These are phyloP conservation scores for Diaporthe eres DNA, from an alignment of 2,329 filamentous ascomycete species.

Conservation along the genomic window DNA sequence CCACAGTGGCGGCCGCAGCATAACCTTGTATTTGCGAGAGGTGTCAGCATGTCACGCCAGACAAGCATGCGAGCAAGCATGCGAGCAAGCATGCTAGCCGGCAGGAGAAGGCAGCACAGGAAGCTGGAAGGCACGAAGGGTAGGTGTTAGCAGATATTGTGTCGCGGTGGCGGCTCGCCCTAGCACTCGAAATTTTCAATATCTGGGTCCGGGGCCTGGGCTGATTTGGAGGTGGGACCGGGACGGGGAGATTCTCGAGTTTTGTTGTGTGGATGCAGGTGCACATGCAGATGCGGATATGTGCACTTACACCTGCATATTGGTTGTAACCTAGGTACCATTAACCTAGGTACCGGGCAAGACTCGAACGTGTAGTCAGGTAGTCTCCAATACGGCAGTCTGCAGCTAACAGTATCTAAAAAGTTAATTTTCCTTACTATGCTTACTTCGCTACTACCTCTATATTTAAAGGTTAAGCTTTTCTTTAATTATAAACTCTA, in stretches of 20 bases:
- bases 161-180: slow-evolving; percentile 4
- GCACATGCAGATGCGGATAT: background rate
- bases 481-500: too few species aligned
- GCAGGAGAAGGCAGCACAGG: too few species aligned
- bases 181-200: slow-evolving; percentile 34
- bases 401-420: too few species aligned
- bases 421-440: too few species aligned
- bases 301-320: background rate
- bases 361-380: background rate
- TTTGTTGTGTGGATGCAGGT: slow-evolving; percentile 15
- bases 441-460: too few species aligned
- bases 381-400: too few species aligned
- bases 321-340: background rate
- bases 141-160: background rate
- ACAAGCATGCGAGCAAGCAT: background rate
- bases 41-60: background rate
- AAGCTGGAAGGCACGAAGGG: too few species aligned
- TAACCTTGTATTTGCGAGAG: background rate
- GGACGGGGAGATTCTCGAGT: slow-evolving; percentile 10
- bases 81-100: background rate
- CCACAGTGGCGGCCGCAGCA: slow-evolving; percentile 15
- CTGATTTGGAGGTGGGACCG: slow-evolving; percentile 13
- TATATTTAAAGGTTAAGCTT: too few species aligned
- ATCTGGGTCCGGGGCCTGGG: slow-evolving; percentile 32
- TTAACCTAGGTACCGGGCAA: background rate